Evolutionary conservation across 176 grass and related monocot genomes (phyloP).

Genomic region (Guadua angustifolia): DNA sequence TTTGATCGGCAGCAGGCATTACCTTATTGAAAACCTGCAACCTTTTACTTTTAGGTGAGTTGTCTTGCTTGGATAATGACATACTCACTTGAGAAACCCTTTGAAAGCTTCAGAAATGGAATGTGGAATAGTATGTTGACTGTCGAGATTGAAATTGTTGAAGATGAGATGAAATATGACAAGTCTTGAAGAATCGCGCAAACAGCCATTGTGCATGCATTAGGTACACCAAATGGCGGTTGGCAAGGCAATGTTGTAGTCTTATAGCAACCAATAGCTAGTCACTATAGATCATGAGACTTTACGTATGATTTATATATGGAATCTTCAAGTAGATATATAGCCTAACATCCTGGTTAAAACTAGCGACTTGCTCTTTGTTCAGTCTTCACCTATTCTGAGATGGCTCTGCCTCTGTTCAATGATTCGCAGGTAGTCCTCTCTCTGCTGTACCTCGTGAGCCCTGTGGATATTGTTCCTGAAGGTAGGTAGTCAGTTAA

Average conservation of each 20-base stretch:
- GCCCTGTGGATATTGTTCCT: conserved; percentile 18
- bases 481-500: background rate
- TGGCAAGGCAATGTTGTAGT: no score
- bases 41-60: background rate
- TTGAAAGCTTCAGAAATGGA: background rate
- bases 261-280: no score
- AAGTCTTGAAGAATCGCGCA: no score
- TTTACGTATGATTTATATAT: no score
- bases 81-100: background rate
- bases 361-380: no score
- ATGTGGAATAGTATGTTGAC: background rate
- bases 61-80: background rate
- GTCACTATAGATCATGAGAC: no score
- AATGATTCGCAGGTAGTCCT: background rate
- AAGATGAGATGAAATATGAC: background rate
- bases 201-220: background rate
- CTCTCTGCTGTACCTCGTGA: conserved; percentile 6
- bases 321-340: background rate
- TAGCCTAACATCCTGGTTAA: no score
- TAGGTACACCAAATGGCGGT: no score
- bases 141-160: background rate
- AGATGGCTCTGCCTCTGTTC: no score
- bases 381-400: no score
- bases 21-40: background rate
- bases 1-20: background rate